Conservation (phyloP, 164 flowering plant species). For the Piper betle region DNA sequence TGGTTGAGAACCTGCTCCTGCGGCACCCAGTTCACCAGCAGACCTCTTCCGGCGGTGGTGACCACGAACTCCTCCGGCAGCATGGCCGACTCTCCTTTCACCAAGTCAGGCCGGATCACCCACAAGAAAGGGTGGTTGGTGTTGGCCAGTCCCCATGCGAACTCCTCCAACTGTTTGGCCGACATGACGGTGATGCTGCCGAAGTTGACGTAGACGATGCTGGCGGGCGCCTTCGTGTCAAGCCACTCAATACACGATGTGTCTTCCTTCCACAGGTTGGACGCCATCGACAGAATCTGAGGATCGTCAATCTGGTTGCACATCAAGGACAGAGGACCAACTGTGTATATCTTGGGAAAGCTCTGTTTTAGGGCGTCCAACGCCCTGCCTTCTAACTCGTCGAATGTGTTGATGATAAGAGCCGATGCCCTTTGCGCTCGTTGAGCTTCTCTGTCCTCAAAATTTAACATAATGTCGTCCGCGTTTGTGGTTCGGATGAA, state of each 20-base stretch:
- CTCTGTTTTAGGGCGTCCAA: conserved; percentile 6
- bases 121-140: too few species aligned
- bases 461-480: conserved; percentile 11
- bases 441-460: neutral
- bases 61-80: conserved; percentile 13
- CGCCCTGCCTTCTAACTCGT: conserved; percentile 8
- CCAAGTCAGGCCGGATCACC: conserved; percentile 3
- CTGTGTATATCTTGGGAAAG: conserved; percentile 4
- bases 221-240: conserved; percentile 7
- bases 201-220: too few species aligned
- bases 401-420: conserved; percentile 12
- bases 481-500: conserved; percentile 15
- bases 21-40: conserved; percentile 9
- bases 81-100: conserved; percentile 12
- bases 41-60: conserved; percentile 12
- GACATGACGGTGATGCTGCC: conserved; percentile 9
- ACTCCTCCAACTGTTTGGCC: conserved; percentile 16
- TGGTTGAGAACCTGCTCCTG: conserved; percentile 10
- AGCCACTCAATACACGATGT: conserved; percentile 15
- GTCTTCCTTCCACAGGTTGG: conserved; percentile 9
- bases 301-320: neutral
- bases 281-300: neutral
- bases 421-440: conserved; percentile 5
- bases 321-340: conserved; percentile 17
- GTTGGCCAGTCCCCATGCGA: neutral